A percentile compares a stretch with the other conserved stretches of the same genome.
These are phyloP conservation scores for Hypoxylon cercidicola DNA, from an alignment of 495 filamentous ascomycete genomes.

Conservation along the genomic window DNA sequence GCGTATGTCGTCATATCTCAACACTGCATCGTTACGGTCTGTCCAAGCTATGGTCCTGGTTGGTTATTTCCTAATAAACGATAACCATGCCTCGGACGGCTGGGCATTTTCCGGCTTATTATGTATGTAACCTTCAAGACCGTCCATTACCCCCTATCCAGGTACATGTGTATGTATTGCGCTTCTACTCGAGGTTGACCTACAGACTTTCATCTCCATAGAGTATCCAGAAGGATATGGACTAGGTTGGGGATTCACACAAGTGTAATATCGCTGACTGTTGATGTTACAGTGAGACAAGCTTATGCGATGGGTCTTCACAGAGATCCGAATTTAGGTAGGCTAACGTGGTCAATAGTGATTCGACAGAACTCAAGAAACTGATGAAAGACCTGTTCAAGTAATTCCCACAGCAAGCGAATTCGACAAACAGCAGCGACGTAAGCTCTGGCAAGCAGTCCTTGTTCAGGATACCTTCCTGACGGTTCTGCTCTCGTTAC, in stretches of 20 bases:
- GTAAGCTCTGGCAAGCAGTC: slow-evolving; percentile 80
- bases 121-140: slow-evolving; percentile 20
- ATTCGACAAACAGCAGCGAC: slow-evolving; percentile 74
- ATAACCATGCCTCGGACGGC: slow-evolving; percentile 78
- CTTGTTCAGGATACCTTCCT: slow-evolving; percentile 81
- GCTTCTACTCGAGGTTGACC: background rate
- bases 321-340: slow-evolving; percentile 74
- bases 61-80: slow-evolving; percentile 80
- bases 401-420: slow-evolving; percentile 65
- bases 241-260: background rate
- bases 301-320: slow-evolving; percentile 81
- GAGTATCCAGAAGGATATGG: background rate
- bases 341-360: slow-evolving; percentile 4
- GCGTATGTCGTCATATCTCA: slow-evolving; percentile 73
- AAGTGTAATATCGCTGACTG: slow-evolving; percentile 18
- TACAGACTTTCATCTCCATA: background rate
- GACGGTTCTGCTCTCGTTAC: slow-evolving; percentile 76
- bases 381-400: slow-evolving; percentile 28
- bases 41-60: slow-evolving; percentile 80
- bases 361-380: background rate
- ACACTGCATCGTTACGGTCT: slow-evolving; percentile 69
- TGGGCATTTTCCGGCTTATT: slow-evolving; percentile 73
- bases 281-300: slow-evolving; percentile 65
- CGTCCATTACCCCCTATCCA: background rate
- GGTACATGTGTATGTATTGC: background rate